Evolutionary conservation across 1,284 basidiomycete species (phyloP).

Genomic region (Trichosporon sp.): DNA sequence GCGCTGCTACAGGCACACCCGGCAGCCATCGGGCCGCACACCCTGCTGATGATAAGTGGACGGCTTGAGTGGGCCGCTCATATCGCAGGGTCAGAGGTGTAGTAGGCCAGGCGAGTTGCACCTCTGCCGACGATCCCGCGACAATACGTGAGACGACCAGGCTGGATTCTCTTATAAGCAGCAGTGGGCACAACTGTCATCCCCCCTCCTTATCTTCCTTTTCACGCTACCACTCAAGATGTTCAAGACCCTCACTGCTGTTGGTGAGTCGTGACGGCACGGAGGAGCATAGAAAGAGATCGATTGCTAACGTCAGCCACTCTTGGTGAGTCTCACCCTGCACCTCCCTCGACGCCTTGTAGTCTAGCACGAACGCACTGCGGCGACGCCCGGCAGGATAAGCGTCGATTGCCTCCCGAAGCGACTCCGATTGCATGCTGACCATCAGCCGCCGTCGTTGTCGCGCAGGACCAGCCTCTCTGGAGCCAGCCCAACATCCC

Average conservation of each 20-base stretch:
- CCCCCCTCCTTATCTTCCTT: background rate
- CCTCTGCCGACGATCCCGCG: too few relatives aligned
- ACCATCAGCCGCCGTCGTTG: background rate
- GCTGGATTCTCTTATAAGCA: background rate
- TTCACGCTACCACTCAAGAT: background rate
- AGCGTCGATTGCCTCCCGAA: too few relatives aligned
- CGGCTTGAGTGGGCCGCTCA: too few relatives aligned
- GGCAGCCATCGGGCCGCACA: background rate
- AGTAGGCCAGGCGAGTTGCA: too few relatives aligned
- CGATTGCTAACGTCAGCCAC: background rate
- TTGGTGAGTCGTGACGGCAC: background rate
- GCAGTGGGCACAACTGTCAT: background rate
- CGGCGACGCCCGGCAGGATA: background rate
- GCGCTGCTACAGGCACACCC: background rate
- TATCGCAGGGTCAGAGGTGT: too few relatives aligned
- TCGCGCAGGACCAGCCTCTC: background rate
- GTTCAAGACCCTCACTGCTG: background rate
- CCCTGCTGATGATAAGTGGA: too few relatives aligned
- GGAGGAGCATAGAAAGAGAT: background rate
- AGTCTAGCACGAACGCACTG: too few relatives aligned
- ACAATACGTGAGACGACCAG: too few relatives aligned
- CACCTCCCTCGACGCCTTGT: background rate
- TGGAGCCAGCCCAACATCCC: background rate
- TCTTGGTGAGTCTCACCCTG: background rate
- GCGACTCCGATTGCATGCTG: too few relatives aligned